Conservation (phyloP, 768 basidiomycete species). For the Lactifluus piperatus region DNA sequence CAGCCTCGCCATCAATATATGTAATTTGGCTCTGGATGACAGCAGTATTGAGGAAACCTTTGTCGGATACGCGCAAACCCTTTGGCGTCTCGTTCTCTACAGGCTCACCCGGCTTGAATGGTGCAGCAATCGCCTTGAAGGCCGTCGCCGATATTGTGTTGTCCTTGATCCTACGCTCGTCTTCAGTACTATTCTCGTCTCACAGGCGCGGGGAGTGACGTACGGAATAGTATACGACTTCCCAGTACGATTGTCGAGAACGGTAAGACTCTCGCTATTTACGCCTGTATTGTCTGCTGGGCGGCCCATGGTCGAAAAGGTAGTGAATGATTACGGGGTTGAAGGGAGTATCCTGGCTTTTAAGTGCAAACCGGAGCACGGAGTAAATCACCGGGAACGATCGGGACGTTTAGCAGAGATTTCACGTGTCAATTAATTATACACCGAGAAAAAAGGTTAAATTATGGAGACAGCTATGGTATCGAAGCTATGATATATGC, state of each 20-base stretch:
- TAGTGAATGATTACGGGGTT: not conserved
- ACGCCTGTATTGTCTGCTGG: not conserved
- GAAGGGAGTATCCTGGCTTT: not conserved
- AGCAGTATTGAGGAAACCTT: conserved; percentile 77
- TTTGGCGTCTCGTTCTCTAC: conserved; percentile 79
- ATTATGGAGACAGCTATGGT: conserved; percentile 7
- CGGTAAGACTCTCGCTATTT: conserved; percentile 38
- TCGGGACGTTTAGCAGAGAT: not conserved
- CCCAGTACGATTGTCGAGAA: conserved; percentile 80
- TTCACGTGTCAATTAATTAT: conserved; percentile 1
- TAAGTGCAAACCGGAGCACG: not conserved
- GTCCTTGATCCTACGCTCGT: conserved; percentile 48
- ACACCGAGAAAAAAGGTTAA: not conserved
- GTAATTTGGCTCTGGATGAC: conserved; percentile 77
- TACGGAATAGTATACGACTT: conserved; percentile 68
- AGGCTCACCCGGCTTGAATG: conserved; percentile 47
- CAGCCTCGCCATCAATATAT: conserved; percentile 81
- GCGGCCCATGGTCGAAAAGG: conserved; percentile 10
- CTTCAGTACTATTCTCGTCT: not conserved
- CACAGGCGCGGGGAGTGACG: conserved; percentile 25
- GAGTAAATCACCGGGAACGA: too few relatives aligned
- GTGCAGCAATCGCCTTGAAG: conserved; percentile 69
- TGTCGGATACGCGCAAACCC: conserved; percentile 70
- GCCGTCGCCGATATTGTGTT: conserved; percentile 74
- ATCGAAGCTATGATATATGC: too few relatives aligned